A percentile compares a stretch with the other conserved stretches of the same genome.
Conservation (phyloP, 2,329 filamentous ascomycete genomes). For the Exophiala xenobiotica region DNA sequence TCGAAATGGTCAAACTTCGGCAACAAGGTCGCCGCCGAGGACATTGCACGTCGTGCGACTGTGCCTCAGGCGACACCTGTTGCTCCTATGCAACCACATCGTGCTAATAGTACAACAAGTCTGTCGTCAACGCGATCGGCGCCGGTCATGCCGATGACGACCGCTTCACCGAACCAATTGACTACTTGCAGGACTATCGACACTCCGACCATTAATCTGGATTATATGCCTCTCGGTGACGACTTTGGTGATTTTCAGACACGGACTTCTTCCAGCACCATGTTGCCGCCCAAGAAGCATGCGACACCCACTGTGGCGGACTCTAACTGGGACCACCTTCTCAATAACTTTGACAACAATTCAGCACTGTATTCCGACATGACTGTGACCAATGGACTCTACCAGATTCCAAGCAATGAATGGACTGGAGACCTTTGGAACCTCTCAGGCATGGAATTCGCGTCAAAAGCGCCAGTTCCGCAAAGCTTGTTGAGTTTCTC, state of each 20-base stretch:
- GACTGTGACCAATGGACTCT: slow-evolving; percentile 27
- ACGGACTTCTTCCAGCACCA: slow-evolving; percentile 41
- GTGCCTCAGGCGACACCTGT: slow-evolving; percentile 17
- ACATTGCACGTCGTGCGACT: slow-evolving; percentile 18
- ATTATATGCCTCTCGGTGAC: slow-evolving; percentile 55
- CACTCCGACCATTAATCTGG: slow-evolving; percentile 48
- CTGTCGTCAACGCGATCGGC: slow-evolving; percentile 29
- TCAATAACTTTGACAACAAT: slow-evolving; percentile 67
- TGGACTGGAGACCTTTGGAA: slow-evolving; percentile 43
- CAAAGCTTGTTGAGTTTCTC: slow-evolving; percentile 61
- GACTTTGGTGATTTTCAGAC: slow-evolving; percentile 30
- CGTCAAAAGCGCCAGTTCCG: slow-evolving; percentile 35
- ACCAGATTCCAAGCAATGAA: slow-evolving; percentile 35
- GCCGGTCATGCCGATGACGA: slow-evolving; percentile 17
- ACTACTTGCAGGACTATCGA: slow-evolving; percentile 8
- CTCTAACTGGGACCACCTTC: slow-evolving; percentile 77
- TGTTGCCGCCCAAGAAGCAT: slow-evolving; percentile 44
- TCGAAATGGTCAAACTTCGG: slow-evolving; percentile 27
- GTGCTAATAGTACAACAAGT: slow-evolving; percentile 26
- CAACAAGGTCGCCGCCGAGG: slow-evolving; percentile 19
- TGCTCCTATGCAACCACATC: slow-evolving; percentile 10
- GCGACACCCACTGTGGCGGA: slow-evolving; percentile 40
- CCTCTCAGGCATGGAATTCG: slow-evolving; percentile 39
- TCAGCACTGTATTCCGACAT: slow-evolving; percentile 33
- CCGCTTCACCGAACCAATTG: slow-evolving; percentile 14